A percentile compares a stretch with the other conserved stretches of the same genome.
phyloP scores from a whole-genome alignment of 495 filamentous ascomycete species.

The Tricharina praecox region DNA sequence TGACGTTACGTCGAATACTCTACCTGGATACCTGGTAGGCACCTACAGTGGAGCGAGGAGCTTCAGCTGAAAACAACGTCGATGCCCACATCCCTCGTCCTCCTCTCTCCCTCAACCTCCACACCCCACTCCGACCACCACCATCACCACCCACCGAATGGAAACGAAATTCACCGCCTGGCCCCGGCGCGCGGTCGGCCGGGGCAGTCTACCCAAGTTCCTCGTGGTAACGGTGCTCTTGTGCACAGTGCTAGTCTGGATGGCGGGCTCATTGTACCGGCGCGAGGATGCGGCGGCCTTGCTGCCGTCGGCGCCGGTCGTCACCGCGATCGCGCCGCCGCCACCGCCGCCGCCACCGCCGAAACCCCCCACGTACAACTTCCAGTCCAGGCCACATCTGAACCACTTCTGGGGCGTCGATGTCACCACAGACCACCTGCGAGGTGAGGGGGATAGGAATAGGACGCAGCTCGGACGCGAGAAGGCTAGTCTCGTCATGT shows the following conservation, averaged over 20 bases:
- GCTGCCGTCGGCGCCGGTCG: neutral
- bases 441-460: conserved; percentile 5
- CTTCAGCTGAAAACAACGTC: too few relatives aligned
- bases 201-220: neutral
- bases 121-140: too few relatives aligned
- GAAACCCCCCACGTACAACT: neutral
- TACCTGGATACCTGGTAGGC: too few relatives aligned
- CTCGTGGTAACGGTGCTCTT: neutral
- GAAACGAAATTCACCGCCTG: neutral
- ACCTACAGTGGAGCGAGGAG: too few relatives aligned
- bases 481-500: conserved; percentile 5
- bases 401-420: conserved; percentile 2
- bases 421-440: neutral
- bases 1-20: too few relatives aligned
- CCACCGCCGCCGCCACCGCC: neutral
- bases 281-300: neutral
- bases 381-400: neutral
- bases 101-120: too few relatives aligned
- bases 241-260: conserved; percentile 1
- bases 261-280: neutral
- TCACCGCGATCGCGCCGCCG: neutral
- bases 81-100: too few relatives aligned
- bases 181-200: neutral
- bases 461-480: conserved; percentile 3
- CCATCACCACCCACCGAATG: too few relatives aligned